A percentile compares a stretch with the other conserved stretches of the same genome.
phyloP scores from a whole-genome alignment of 2,329 filamentous ascomycete genomes.

The Ophiocordyceps camponoti-saundersi region DNA sequence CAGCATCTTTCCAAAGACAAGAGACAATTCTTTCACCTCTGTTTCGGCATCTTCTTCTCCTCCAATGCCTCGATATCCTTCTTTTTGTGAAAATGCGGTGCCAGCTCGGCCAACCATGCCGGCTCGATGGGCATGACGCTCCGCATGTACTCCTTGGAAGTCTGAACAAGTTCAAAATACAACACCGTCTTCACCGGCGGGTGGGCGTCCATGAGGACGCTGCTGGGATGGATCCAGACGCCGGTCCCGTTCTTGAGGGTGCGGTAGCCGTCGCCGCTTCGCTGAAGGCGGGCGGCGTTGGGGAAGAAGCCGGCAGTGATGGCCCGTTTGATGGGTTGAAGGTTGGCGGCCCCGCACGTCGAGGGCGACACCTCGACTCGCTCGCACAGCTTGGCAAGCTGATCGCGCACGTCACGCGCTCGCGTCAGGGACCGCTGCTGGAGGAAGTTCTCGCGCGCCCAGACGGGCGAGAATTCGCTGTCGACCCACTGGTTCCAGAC shows the following conservation, averaged over 20 bases:
- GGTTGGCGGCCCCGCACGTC: constrained; percentile 51
- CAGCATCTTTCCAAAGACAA: not conserved
- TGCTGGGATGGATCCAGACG: constrained; percentile 83
- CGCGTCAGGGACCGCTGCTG: constrained; percentile 81
- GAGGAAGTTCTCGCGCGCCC: constrained; percentile 84
- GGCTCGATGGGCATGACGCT: constrained; percentile 71
- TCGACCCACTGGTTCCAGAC: constrained; percentile 96
- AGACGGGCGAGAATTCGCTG: constrained; percentile 72
- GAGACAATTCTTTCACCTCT: constrained; percentile 5
- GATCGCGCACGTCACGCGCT: constrained; percentile 81
- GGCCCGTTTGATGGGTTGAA: constrained; percentile 65
- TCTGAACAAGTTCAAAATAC: constrained; percentile 71
- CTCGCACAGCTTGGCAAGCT: constrained; percentile 82
- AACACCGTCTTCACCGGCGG: constrained; percentile 68
- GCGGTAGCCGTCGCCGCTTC: constrained; percentile 73
- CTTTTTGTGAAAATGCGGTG: constrained; percentile 89
- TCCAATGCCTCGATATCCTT: constrained; percentile 73
- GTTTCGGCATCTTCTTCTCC: constrained; percentile 44
- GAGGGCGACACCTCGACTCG: constrained; percentile 70
- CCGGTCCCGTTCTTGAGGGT: constrained; percentile 82
- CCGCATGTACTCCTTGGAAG: constrained; percentile 84
- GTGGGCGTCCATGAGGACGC: constrained; percentile 60
- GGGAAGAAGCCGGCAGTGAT: constrained; percentile 88
- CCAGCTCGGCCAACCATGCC: constrained; percentile 74
- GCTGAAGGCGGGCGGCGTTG: constrained; percentile 71